Evolutionary conservation across 148 eudicot species (phyloP), one percentile per base, ranked within the genome.

Genomic region (Chenopodium formosanum): DNA sequence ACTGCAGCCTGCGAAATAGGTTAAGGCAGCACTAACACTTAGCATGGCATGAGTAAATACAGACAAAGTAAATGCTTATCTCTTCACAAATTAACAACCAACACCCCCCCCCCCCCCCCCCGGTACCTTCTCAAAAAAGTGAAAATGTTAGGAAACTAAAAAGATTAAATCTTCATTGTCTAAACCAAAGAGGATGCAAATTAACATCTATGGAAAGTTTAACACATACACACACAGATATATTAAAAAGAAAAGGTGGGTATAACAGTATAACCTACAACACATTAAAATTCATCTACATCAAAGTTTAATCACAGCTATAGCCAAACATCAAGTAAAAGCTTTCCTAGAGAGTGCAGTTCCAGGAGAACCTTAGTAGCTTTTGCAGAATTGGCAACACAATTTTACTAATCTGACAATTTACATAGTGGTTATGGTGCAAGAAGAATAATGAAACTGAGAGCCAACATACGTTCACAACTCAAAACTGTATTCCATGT

Each of bases 1-100:
- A 90, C 94, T 75, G 97, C 97, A 82, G 94, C 97, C 98, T 95
- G 87, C 71, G 32, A 79, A 80, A 82, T 68, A 17, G 4, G 20
- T 76, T 7, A 40, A 40, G 23, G 75, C 74, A 77, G 10, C 16
- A 65, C 70, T 40, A 11, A 64, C 27, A 70, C 75, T 47, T 13
- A 40, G 13, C 16, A 53, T 53, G 46, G 63, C 79, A 27, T 37
- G 17, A 77, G 5, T 27, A 62, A 29, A 14, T 37, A 76, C 14
- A 62, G 1, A 63, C 29, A 50, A 25, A 22, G 3, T 9, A 73
- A 73, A 20, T 1, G 25, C 74, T 17, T 3, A 70, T 70, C 44
- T 25, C 23, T 32, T 37, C 4, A 12, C 25, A 70, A 20, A 2
- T 19, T 32, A 16, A 25, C 25, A 25, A 25, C 25, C 25, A 25